Conservation (phyloP, 2,329 filamentous ascomycete genomes). For the Amauroascus niger region DNA sequence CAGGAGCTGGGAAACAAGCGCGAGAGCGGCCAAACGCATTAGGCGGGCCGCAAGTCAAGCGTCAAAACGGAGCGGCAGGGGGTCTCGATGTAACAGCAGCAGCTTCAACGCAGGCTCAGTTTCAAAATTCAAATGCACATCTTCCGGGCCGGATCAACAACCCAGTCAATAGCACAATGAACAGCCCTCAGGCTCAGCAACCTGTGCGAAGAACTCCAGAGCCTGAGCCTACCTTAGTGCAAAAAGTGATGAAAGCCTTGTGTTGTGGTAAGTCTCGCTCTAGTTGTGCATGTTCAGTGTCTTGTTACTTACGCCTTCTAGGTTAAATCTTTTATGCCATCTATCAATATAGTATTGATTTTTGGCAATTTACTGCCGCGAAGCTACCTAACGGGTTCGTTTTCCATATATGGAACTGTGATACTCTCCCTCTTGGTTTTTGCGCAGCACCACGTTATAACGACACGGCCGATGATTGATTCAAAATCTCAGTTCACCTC, state of each 20-base stretch:
- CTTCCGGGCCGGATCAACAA: constrained; percentile 55
- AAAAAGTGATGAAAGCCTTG: constrained; percentile 85
- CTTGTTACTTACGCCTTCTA: background rate
- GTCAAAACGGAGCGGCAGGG: constrained; percentile 50
- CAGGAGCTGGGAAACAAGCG: constrained; percentile 58
- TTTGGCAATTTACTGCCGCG: background rate
- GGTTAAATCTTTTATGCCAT: background rate
- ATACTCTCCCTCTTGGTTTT: constrained; percentile 11
- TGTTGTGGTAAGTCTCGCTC: constrained; percentile 61
- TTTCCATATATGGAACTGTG: constrained; percentile 1
- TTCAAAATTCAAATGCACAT: constrained; percentile 90
- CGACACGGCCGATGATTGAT: constrained; percentile 17
- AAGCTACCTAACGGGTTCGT: constrained; percentile 9
- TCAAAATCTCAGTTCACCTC: constrained; percentile 5
- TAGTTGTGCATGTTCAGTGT: background rate
- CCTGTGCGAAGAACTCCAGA: constrained; percentile 44
- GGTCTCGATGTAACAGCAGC: constrained; percentile 64
- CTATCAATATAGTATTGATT: background rate
- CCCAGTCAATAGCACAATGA: constrained; percentile 49
- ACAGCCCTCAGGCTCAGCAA: constrained; percentile 48
- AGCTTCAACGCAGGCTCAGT: constrained; percentile 88
- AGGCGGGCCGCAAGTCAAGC: constrained; percentile 63
- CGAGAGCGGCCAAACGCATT: constrained; percentile 64
- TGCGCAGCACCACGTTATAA: constrained; percentile 15
- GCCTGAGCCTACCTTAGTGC: constrained; percentile 68